phyloP scores from a whole-genome alignment of 192 early-diverging fungal species.

The Mortierella claussenii region DNA sequence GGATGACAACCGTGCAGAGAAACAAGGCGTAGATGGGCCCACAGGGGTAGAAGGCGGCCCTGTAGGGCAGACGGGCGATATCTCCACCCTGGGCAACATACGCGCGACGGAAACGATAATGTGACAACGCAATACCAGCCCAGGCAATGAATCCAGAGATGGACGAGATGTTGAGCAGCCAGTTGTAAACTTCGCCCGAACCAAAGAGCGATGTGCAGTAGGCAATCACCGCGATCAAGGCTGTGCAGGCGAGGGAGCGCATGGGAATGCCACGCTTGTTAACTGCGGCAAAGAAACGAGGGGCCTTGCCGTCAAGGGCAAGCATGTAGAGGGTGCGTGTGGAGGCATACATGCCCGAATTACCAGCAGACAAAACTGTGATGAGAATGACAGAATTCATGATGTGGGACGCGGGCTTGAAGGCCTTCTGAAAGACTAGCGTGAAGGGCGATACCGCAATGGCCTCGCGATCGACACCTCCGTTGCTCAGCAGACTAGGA shows the following conservation, averaged over 20 bases:
- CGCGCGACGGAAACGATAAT: conserved; percentile 89
- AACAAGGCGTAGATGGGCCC: conserved; percentile 76
- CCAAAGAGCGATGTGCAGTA: conserved; percentile 66
- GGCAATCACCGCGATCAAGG: conserved; percentile 66
- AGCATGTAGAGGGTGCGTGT: conserved; percentile 73
- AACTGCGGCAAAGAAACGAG: conserved; percentile 58
- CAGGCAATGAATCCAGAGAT: conserved; percentile 89
- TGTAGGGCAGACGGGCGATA: conserved; percentile 75
- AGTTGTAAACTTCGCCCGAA: conserved; percentile 69
- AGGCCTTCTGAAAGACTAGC: conserved; percentile 64
- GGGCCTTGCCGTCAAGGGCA: conserved; percentile 72
- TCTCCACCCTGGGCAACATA: conserved; percentile 74
- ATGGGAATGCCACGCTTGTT: conserved; percentile 71
- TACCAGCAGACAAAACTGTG: conserved; percentile 76
- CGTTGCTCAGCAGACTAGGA: conserved; percentile 53
- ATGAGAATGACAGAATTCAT: conserved; percentile 81
- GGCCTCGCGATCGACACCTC: conserved; percentile 37
- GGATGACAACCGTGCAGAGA: conserved; percentile 69
- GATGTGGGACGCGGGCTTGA: conserved; percentile 63
- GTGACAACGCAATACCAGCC: conserved; percentile 84
- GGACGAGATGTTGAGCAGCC: conserved; percentile 74
- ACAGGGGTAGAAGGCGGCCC: conserved; percentile 78
- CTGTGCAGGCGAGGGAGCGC: conserved; percentile 61
- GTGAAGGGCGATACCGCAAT: conserved; percentile 72
- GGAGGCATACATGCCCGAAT: conserved; percentile 78